phyloP scores from a whole-genome alignment of 2,329 filamentous ascomycete genomes.

The Colletotrichum spaethianum region DNA sequence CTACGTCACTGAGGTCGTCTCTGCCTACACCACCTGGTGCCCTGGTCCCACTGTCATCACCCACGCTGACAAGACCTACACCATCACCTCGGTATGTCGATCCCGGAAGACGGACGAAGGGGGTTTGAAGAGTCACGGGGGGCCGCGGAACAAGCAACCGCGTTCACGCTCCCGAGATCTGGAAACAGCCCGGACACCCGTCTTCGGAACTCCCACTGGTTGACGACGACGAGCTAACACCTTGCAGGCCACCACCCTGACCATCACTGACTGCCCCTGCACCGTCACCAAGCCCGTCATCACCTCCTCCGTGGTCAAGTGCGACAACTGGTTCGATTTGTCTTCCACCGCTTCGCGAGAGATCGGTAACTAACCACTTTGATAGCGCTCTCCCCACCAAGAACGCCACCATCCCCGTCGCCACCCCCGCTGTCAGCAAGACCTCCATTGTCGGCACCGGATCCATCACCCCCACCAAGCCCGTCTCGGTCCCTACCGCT shows the following conservation, averaged over 20 bases:
- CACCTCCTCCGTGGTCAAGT: conserved; percentile 66
- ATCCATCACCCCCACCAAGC: conserved; percentile 47
- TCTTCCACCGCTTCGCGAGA: neutral
- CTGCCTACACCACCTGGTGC: conserved; percentile 80
- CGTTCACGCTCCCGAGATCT: neutral
- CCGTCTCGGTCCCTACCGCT: conserved; percentile 62
- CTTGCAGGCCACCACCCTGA: conserved; percentile 74
- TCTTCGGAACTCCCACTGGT: neutral
- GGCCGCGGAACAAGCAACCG: conserved; percentile 47
- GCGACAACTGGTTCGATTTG: conserved; percentile 64
- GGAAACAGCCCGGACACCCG: neutral
- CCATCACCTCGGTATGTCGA: conserved; percentile 62
- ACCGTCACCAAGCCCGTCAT: conserved; percentile 73
- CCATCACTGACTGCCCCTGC: conserved; percentile 81
- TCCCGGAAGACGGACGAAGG: neutral
- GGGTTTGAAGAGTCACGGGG: conserved; percentile 46
- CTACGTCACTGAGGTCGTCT: conserved; percentile 77
- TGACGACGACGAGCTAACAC: conserved; percentile 48
- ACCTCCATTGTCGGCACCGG: conserved; percentile 51
- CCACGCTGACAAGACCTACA: conserved; percentile 77
- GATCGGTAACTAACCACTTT: conserved; percentile 16
- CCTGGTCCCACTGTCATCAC: conserved; percentile 75
- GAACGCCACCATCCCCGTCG: conserved; percentile 45
- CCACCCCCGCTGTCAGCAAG: conserved; percentile 47
- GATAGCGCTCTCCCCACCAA: conserved; percentile 34